Conservation (phyloP, 805 yeast genomes). For the Nakazawaea anatomiae region DNA sequence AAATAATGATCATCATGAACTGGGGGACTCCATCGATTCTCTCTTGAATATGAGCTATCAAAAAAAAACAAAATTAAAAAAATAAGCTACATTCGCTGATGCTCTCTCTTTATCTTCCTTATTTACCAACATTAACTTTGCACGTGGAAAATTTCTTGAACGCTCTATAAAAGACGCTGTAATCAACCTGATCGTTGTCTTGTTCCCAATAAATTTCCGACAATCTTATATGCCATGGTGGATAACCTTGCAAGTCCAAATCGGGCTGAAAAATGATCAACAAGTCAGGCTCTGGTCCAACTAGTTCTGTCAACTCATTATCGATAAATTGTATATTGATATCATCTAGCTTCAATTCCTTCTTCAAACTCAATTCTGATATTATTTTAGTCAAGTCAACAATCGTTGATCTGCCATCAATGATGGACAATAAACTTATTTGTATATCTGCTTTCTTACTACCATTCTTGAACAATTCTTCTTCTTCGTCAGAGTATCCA, state of each 20-base stretch:
- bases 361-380: conserved; percentile 62
- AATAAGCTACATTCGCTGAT: background rate
- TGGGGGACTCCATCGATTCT: too few species aligned
- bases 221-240: conserved; percentile 95
- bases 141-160: conserved; percentile 70
- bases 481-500: conserved; percentile 30
- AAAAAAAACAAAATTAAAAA: background rate
- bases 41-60: background rate
- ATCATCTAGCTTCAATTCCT: conserved; percentile 58
- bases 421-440: conserved; percentile 59
- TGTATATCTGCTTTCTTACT: conserved; percentile 43
- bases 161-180: conserved; percentile 79
- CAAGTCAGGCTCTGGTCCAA: conserved; percentile 91
- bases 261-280: conserved; percentile 80
- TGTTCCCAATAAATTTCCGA: conserved; percentile 89
- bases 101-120: conserved; percentile 9
- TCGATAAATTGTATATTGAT: conserved; percentile 73
- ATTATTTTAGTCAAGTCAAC: conserved; percentile 84
- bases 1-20: too few species aligned
- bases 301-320: conserved; percentile 63
- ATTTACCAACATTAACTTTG: conserved; percentile 87
- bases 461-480: conserved; percentile 17
- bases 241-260: conserved; percentile 87
- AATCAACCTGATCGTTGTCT: conserved; percentile 74
- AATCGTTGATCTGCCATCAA: conserved; percentile 87